Evolutionary conservation across 2,329 filamentous ascomycete genomes (phyloP).

Genomic region (Nectriaceae sp.): DNA sequence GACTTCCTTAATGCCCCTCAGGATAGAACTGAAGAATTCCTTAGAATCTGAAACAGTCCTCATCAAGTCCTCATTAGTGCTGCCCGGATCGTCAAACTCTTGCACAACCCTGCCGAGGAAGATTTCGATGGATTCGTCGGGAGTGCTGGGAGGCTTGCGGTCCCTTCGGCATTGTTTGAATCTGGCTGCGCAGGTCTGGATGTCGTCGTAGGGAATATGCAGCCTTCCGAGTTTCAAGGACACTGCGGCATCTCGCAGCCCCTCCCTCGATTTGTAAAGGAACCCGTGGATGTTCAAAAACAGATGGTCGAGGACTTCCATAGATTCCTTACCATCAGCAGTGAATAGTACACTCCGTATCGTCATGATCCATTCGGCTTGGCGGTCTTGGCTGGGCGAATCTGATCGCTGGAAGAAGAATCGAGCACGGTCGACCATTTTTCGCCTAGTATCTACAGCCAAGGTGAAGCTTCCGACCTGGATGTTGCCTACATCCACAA

Average conservation of each 20-base stretch:
- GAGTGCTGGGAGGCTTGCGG: constrained; percentile 33
- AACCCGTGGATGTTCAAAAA: constrained; percentile 91
- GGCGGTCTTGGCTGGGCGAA: constrained; percentile 58
- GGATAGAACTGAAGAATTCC: constrained; percentile 85
- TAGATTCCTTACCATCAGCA: constrained; percentile 78
- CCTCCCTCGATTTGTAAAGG: constrained; percentile 81
- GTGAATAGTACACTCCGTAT: constrained; percentile 87
- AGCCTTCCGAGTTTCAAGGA: constrained; percentile 88
- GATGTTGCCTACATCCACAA: constrained; percentile 80
- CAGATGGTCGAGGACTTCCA: constrained; percentile 85
- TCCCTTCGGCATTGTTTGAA: constrained; percentile 50
- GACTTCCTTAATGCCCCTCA: constrained; percentile 92
- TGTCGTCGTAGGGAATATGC: constrained; percentile 87
- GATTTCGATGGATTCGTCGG: constrained; percentile 56
- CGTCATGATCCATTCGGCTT: constrained; percentile 93
- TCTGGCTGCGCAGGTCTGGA: constrained; percentile 62
- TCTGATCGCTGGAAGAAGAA: constrained; percentile 79
- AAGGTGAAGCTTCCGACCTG: constrained; percentile 84
- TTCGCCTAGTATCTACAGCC: constrained; percentile 86
- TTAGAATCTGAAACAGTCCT: constrained; percentile 89
- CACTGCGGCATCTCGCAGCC: constrained; percentile 85
- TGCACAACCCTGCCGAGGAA: constrained; percentile 73
- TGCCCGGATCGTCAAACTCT: constrained; percentile 71
- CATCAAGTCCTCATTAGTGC: constrained; percentile 66
- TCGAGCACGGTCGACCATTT: constrained; percentile 87